Conservation (phyloP, 2,329 filamentous ascomycete species). For the Rutstroemia sp. region DNA sequence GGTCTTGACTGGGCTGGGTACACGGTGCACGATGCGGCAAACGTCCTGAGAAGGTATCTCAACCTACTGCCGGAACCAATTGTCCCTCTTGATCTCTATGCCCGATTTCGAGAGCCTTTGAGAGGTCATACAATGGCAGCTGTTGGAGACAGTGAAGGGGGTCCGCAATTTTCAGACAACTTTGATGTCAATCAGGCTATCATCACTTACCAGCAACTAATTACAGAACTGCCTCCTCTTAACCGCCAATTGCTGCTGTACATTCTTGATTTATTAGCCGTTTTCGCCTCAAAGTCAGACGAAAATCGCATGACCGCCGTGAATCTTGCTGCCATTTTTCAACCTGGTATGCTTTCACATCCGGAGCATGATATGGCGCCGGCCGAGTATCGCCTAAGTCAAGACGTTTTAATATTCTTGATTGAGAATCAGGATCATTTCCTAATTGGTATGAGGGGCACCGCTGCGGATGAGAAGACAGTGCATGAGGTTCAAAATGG, state of each 20-base stretch:
- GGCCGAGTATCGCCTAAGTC: slow-evolving; percentile 86
- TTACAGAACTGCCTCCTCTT: slow-evolving; percentile 84
- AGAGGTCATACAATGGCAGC: slow-evolving; percentile 59
- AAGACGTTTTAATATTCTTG: slow-evolving; percentile 94
- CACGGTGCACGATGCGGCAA: slow-evolving; percentile 96
- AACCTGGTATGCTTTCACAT: slow-evolving; percentile 92
- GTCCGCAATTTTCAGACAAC: slow-evolving; percentile 60
- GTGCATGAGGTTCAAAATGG: slow-evolving; percentile 61
- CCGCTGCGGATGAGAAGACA: slow-evolving; percentile 80
- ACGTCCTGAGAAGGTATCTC: slow-evolving; percentile 89
- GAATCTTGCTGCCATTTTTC: slow-evolving; percentile 94
- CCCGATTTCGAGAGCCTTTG: slow-evolving; percentile 80
- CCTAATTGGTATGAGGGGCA: slow-evolving; percentile 95
- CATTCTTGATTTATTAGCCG: slow-evolving; percentile 88
- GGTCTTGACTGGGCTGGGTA: slow-evolving; percentile 96
- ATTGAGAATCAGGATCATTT: slow-evolving; percentile 99
- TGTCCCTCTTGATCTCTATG: slow-evolving; percentile 88
- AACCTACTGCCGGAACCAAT: slow-evolving; percentile 96
- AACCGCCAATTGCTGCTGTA: slow-evolving; percentile 93
- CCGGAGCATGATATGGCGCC: slow-evolving; percentile 93
- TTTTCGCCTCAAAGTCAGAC: slow-evolving; percentile 95
- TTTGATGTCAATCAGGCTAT: slow-evolving; percentile 75
- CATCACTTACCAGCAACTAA: slow-evolving; percentile 75
- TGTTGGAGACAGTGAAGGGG: slow-evolving; percentile 58
- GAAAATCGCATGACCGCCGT: slow-evolving; percentile 94